These are phyloP conservation scores for Colletotrichum musae DNA, from an alignment of 2,329 filamentous ascomycete species.

Conservation along the genomic window DNA sequence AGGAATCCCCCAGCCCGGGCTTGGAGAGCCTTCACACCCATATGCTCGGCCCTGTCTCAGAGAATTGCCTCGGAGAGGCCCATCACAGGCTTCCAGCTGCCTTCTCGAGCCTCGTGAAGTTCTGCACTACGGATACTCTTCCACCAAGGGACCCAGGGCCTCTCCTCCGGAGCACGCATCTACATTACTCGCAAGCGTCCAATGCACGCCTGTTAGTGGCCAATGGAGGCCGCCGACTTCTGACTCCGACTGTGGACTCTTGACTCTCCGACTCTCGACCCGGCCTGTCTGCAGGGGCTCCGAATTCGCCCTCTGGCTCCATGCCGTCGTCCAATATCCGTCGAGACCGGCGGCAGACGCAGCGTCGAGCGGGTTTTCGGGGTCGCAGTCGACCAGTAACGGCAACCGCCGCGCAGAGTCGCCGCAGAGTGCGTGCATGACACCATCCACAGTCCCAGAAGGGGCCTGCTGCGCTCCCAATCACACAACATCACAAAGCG, in stretches of 20 bases:
- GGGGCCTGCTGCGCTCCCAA: conserved; percentile 23
- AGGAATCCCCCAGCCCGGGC: not conserved
- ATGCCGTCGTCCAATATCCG: conserved; percentile 19
- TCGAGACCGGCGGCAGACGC: not conserved
- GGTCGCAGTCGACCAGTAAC: conserved; percentile 30
- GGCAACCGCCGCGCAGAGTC: conserved; percentile 4
- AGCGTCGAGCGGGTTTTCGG: conserved; percentile 16
- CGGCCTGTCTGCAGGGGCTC: conserved; percentile 31
- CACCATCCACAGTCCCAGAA: conserved; percentile 29
- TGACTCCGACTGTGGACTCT: conserved; percentile 18
- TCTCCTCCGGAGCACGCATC: conserved; percentile 14
- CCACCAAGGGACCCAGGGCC: not conserved
- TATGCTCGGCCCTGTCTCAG: conserved; percentile 23
- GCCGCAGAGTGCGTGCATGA: conserved; percentile 35
- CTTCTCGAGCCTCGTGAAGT: conserved; percentile 14
- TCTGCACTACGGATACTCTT: conserved; percentile 3
- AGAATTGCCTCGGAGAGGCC: conserved; percentile 22
- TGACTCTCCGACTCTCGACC: conserved; percentile 13
- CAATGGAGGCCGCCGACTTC: conserved; percentile 35
- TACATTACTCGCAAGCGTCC: conserved; percentile 27
- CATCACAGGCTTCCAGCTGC: conserved; percentile 20
- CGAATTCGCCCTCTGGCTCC: conserved; percentile 32
- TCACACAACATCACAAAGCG: conserved; percentile 41
- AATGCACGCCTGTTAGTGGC: conserved; percentile 14
- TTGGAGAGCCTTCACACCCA: conserved; percentile 30